phyloP scores from a whole-genome alignment of 208 protist species.

The Trypanosoma platydactyli region DNA sequence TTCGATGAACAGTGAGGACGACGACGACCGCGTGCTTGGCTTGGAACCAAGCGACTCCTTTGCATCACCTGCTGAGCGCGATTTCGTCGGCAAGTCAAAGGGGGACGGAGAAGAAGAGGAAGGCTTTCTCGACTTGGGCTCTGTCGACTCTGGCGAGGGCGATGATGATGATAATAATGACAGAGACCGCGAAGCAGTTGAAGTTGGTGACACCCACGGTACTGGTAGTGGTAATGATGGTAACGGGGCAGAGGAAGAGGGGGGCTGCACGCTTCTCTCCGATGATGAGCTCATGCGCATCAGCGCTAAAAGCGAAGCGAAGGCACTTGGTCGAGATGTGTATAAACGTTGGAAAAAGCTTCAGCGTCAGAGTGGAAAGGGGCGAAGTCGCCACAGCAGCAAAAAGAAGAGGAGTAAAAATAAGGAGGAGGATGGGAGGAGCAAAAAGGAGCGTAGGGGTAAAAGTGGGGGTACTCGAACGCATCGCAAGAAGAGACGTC shows the following conservation, averaged over 20 bases:
- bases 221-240: not conserved
- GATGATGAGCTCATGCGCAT: conserved; percentile 53
- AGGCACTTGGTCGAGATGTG: conserved; percentile 43
- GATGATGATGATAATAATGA: conserved; percentile 5
- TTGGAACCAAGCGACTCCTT: not conserved
- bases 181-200: not conserved
- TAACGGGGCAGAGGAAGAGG: not conserved
- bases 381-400: conserved; percentile 22
- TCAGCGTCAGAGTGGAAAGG: conserved; percentile 23
- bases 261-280: conserved; percentile 7
- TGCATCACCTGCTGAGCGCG: not conserved
- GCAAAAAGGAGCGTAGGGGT: not conserved
- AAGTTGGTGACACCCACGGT: not conserved
- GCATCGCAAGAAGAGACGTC: conserved; percentile 25
- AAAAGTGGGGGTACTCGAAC: conserved; percentile 16
- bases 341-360: conserved; percentile 86
- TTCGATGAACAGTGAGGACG: conserved; percentile 10
- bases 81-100: not conserved
- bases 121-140: conserved; percentile 14
- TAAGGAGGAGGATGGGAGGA: conserved; percentile 22
- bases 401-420: conserved; percentile 27
- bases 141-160: conserved; percentile 1
- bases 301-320: conserved; percentile 51
- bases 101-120: conserved; percentile 12
- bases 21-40: conserved; percentile 23